Evolutionary conservation across 2,329 filamentous ascomycete genomes (phyloP).

Genomic region (Phialophora chinensis): DNA sequence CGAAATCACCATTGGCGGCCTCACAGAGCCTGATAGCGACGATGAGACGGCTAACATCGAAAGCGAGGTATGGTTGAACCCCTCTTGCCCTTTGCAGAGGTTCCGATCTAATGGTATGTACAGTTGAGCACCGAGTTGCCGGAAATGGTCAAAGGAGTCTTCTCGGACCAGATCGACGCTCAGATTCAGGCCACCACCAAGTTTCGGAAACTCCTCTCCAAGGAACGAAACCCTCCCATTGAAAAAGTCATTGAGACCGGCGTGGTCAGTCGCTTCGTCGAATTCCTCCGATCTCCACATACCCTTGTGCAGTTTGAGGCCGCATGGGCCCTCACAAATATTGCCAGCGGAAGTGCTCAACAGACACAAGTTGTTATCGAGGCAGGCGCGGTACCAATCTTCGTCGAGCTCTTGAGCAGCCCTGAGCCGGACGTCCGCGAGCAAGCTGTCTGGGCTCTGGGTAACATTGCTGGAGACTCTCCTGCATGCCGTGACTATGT

Average conservation of each 20-base stretch:
- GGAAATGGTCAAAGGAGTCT: conserved; percentile 96
- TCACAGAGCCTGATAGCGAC: conserved; percentile 85
- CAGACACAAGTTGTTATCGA: conserved; percentile 99
- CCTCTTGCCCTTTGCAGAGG: not conserved
- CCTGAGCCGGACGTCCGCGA: conserved; percentile 97
- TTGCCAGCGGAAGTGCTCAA: conserved; percentile 93
- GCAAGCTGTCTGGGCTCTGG: conserved; percentile 97
- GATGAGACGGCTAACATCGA: conserved; percentile 98
- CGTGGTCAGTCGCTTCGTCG: conserved; percentile 95
- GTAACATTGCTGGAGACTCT: conserved; percentile 98
- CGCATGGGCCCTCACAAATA: conserved; percentile 98
- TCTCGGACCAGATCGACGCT: conserved; percentile 97
- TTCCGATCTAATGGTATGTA: conserved; percentile 27
- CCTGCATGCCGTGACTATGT: conserved; percentile 97
- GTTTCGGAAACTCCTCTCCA: conserved; percentile 96
- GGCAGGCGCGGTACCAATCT: conserved; percentile 96
- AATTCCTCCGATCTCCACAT: conserved; percentile 96
- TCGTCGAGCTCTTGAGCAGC: conserved; percentile 93
- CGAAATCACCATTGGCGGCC: conserved; percentile 61
- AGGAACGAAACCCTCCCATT: conserved; percentile 98
- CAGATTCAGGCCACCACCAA: conserved; percentile 98
- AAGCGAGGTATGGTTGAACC: conserved; percentile 89
- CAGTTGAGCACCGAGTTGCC: conserved; percentile 97
- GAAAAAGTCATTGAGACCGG: conserved; percentile 99
- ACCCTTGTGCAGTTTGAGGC: conserved; percentile 99